phyloP scores from a whole-genome alignment of 1,139 yeast genomes.

The Debaryomycetaceae sp. region DNA sequence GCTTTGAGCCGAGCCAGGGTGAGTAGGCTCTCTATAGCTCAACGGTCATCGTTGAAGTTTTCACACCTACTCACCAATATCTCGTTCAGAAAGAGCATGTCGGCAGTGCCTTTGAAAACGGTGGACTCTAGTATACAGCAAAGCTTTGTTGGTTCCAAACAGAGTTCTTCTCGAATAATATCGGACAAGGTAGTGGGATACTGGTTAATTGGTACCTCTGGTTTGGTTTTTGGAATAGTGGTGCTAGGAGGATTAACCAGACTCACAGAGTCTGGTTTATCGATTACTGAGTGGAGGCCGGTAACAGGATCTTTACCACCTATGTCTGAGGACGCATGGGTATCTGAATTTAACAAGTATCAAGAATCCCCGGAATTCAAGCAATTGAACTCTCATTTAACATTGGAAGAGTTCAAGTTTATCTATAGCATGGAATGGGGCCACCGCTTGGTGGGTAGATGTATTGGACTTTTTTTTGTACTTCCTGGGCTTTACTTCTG shows the following conservation, averaged over 20 bases:
- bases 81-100: slow-evolving; percentile 5
- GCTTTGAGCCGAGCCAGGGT: slow-evolving; percentile 24
- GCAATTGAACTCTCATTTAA: slow-evolving; percentile 83
- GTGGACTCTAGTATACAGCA: not conserved
- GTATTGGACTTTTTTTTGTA: slow-evolving; percentile 79
- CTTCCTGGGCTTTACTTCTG: slow-evolving; percentile 85
- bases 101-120: slow-evolving; percentile 4
- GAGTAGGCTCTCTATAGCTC: slow-evolving; percentile 7
- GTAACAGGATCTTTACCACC: slow-evolving; percentile 96
- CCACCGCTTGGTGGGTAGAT: slow-evolving; percentile 88
- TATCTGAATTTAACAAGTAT: slow-evolving; percentile 75
- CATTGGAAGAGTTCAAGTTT: slow-evolving; percentile 90
- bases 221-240: slow-evolving; percentile 90
- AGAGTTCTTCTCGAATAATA: slow-evolving; percentile 8
- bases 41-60: slow-evolving; percentile 4
- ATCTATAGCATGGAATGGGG: slow-evolving; percentile 98
- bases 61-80: slow-evolving; percentile 4
- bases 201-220: slow-evolving; percentile 89
- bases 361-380: slow-evolving; percentile 87
- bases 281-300: slow-evolving; percentile 98
- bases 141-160: not conserved
- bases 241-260: slow-evolving; percentile 96
- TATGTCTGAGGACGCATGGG: slow-evolving; percentile 75
- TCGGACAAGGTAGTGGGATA: slow-evolving; percentile 66
- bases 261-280: slow-evolving; percentile 90